Base-by-base conservation (phyloP, 2,329 filamentous ascomycete genomes). In the Hypoxylon sp. region DNA sequence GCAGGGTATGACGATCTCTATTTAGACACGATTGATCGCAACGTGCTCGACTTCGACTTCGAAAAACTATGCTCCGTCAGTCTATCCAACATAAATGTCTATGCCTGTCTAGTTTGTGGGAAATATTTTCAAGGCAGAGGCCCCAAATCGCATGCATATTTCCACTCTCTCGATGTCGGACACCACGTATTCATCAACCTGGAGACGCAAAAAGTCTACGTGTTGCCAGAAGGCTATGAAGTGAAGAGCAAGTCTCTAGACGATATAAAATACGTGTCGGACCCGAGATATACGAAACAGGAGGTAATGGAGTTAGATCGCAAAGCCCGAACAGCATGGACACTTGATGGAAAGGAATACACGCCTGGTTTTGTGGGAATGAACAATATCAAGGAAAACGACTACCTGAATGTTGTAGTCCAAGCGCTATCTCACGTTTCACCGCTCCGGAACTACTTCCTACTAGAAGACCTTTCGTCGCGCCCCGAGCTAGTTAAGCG, bases 321-420 rank as follows among this genome's bases (percentile, higher is more conserved):
- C 58, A 80, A 85, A 72, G 83, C 84, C 58, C 85, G 86, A 76
- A 85, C 83, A 17, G 88, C 89, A 48, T 94, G 91, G 87, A 95
- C 97, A 75, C 86, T 98, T 46, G 85, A 86, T 54, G 93, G 93
- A 70, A 93, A 92, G 80, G 89, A 92, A 78, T 99, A 99, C 81
- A 91, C 91, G 72, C 96, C 96, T 19, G 95, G 96, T 5, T 99
- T 94, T 78, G 93, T 99, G 68, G 96, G 96, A 72, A 97, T 99
- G 93, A 99, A 99, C 86, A 99, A 99, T 82, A 98, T 99, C 86
- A 99, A 99, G 81, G 93, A 96, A 65, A 99, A 99, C 82, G 96
- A 99, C 83, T 99, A 99, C 82, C 87, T 98, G 77, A 99, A 99
- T 78, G 95, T 97, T 27, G 88, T 98, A 2, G 91, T 97, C 53